Conservation (phyloP, 1,139 yeast species). For the Debaryomyces singareniensis region DNA sequence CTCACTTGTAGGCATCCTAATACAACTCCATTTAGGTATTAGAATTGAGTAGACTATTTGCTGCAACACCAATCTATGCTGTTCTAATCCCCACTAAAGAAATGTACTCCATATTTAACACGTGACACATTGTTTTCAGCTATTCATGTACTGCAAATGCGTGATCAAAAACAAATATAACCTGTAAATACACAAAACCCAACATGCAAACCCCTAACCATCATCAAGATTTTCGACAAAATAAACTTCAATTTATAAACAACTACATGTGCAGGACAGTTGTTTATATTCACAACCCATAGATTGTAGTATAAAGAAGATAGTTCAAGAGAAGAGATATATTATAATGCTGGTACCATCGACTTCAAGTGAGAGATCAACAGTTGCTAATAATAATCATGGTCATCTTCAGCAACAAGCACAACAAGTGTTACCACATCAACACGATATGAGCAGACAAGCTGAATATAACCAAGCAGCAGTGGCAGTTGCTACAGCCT, state of each 20-base stretch:
- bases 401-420: constrained; percentile 8
- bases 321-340: not conserved
- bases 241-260: constrained; percentile 5
- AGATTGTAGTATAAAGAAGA: constrained; percentile 3
- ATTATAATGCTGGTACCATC: constrained; percentile 26
- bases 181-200: constrained; percentile 3
- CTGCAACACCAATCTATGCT: no score
- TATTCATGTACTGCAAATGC: no score
- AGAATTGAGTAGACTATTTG: no score
- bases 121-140: no score
- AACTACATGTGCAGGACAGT: constrained; percentile 12
- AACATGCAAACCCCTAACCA: constrained; percentile 2
- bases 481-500: constrained; percentile 15
- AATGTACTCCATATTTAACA: no score
- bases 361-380: constrained; percentile 26
- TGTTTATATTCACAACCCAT: constrained; percentile 11
- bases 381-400: constrained; percentile 11
- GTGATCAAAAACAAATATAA: no score
- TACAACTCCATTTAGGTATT: no score
- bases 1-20: no score
- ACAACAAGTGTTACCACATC: constrained; percentile 7
- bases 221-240: constrained; percentile 8
- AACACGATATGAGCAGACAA: constrained; percentile 7
- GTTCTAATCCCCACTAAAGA: no score
- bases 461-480: constrained; percentile 15